Base-by-base conservation (phyloP, 441 rosid species). In the Capsella rubella region DNA sequence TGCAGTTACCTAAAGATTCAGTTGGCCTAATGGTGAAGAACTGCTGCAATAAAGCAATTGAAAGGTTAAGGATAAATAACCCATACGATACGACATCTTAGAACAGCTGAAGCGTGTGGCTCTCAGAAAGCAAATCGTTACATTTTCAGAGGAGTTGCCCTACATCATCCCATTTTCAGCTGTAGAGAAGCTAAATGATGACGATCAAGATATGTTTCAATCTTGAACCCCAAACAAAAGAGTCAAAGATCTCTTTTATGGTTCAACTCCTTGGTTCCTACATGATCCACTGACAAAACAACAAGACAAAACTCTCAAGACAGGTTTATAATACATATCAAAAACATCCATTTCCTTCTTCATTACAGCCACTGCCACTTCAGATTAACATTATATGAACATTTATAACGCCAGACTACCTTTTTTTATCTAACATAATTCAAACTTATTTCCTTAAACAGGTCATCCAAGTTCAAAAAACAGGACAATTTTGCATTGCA, bases 401-500 rank as follows among this genome's bases (percentile, higher is more conserved):
- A 76, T 21, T 78, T 57, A 57, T 71, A 79, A 73, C 39, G 53
- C 63, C 47, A 76, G 14, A n/a, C 54, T 50, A 37, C 13, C 39
- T 14, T 43, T 56, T 15, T 39, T 31, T 3, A 55, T 35, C 74
- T 39, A 39, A 14, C 15, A 27, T 21, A 42, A 65, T 42, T 34
- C 6, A 13, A 56, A 56, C 29, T 21, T 54, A 10, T 1, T 62
- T 40, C 37, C 11, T 32, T 31, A 25, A 51, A 70, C 40, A 74
- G 52, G 47, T 43, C 64, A 83, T 82, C 69, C 80, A 80, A 80
- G 75, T 81, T 82, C 4, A 79, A 84, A 77, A 77, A 78, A 79
- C 80, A 80, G 69, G 62, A 76, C 82, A 73, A 47, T 73, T 78
- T 21, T 21, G 25, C 25, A 21, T 21, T 11, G 59, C 45, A 76